Conservation (phyloP, 2,329 filamentous ascomycete genomes). For the Claviceps cyperi region DNA sequence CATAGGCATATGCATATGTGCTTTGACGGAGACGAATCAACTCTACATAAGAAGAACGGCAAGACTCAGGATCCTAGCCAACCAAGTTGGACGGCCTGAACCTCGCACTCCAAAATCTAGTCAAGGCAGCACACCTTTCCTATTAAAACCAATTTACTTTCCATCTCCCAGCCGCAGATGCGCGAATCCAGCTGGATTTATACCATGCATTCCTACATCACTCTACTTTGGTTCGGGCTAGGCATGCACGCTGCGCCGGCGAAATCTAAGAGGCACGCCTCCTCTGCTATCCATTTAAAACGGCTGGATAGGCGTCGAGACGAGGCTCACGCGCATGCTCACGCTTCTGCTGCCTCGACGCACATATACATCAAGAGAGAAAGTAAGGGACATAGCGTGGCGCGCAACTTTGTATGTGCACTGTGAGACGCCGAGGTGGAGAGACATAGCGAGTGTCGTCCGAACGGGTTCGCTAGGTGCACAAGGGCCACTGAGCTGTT, state of each 20-base stretch:
- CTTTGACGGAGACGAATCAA: no score
- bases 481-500: background rate
- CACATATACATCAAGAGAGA: background rate
- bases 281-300: slow-evolving; percentile 2
- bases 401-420: background rate
- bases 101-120: no score
- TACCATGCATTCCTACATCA: slow-evolving; percentile 3
- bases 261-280: background rate
- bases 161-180: background rate
- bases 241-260: slow-evolving; percentile 5
- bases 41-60: no score
- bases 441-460: slow-evolving; percentile 2
- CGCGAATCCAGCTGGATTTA: background rate
- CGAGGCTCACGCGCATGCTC: background rate
- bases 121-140: no score
- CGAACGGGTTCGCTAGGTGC: slow-evolving; percentile 3
- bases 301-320: background rate
- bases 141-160: background rate
- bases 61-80: no score
- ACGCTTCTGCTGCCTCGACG: background rate
- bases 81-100: no score
- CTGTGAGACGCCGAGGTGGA: background rate
- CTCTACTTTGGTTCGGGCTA: slow-evolving; percentile 2
- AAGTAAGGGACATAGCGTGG: background rate
- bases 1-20: no score